These are phyloP conservation scores for Neurospora crassa DNA, from an alignment of 2,329 filamentous ascomycete species.

Conservation along the genomic window DNA sequence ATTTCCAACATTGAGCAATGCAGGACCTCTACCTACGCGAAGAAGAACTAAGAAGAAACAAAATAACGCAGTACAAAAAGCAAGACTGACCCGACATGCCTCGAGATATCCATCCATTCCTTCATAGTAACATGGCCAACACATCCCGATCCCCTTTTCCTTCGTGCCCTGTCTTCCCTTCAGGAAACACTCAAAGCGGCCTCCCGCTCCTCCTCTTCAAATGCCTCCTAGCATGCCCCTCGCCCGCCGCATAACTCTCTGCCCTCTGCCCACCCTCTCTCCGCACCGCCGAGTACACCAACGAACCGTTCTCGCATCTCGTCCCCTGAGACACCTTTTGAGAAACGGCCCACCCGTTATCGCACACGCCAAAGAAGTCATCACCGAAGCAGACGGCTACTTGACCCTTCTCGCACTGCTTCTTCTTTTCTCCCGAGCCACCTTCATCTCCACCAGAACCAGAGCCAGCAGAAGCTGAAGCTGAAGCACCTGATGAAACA, in stretches of 20 bases:
- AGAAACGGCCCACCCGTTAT: conserved; percentile 4
- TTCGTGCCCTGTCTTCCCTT: no score
- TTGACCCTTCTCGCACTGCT: neutral
- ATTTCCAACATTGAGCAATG: no score
- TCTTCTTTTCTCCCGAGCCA: neutral
- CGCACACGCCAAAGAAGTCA: conserved; percentile 7
- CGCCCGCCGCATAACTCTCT: neutral
- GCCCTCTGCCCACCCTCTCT: neutral
- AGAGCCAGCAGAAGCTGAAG: neutral
- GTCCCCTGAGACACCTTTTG: conserved; percentile 8
- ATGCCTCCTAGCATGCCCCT: neutral
- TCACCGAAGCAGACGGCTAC: conserved; percentile 4
- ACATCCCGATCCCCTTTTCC: no score
- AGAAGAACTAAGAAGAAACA: no score
- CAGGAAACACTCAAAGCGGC: no score
- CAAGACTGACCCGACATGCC: no score
- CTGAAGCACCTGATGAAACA: neutral
- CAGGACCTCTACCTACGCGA: no score
- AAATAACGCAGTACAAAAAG: no score
- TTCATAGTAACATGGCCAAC: no score
- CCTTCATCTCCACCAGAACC: neutral
- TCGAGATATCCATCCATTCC: no score
- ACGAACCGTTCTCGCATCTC: conserved; percentile 5
- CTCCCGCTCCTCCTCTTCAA: neutral
- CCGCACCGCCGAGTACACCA: neutral